These are phyloP conservation scores for Claviceps arundinis DNA, from an alignment of 2,329 filamentous ascomycete genomes.

Conservation along the genomic window DNA sequence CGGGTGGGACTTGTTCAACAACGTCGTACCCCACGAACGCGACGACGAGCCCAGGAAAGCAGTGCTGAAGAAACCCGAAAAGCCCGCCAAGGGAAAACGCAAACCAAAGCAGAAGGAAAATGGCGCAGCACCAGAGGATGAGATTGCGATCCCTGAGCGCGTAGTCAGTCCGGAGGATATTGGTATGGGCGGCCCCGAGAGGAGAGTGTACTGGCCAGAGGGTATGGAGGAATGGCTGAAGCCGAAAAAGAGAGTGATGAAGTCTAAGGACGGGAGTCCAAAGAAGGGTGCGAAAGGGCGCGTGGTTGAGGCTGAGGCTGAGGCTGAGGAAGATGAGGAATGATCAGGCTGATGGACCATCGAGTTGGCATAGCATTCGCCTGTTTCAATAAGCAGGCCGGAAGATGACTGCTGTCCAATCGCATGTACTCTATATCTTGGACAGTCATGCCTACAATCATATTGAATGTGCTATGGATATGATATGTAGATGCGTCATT, in stretches of 20 bases:
- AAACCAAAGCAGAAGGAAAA: conserved; percentile 13
- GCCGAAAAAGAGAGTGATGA: conserved; percentile 60
- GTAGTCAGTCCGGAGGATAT: conserved; percentile 53
- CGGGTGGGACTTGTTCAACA: conserved; percentile 61
- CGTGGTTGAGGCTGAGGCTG: background rate
- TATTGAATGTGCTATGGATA: too few relatives aligned
- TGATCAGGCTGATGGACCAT: background rate
- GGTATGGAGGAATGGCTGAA: conserved; percentile 85
- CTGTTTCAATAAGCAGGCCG: background rate
- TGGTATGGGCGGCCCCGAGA: conserved; percentile 73
- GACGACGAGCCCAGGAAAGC: conserved; percentile 54
- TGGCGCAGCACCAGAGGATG: conserved; percentile 22
- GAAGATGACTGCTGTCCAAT: too few relatives aligned
- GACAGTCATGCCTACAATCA: too few relatives aligned
- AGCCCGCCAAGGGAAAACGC: conserved; percentile 24
- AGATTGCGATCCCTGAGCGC: conserved; percentile 24
- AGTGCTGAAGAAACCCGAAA: conserved; percentile 25
- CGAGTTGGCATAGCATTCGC: background rate
- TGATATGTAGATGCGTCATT: too few relatives aligned
- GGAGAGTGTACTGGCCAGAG: conserved; percentile 79
- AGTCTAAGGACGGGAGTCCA: conserved; percentile 23
- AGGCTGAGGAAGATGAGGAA: background rate
- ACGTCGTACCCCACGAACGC: conserved; percentile 64
- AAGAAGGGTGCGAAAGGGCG: conserved; percentile 16
- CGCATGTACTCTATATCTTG: too few relatives aligned